Evolutionary conservation across 371 early-diverging fungal species (phyloP).

Genomic region (Phascolomyces articulosus): DNA sequence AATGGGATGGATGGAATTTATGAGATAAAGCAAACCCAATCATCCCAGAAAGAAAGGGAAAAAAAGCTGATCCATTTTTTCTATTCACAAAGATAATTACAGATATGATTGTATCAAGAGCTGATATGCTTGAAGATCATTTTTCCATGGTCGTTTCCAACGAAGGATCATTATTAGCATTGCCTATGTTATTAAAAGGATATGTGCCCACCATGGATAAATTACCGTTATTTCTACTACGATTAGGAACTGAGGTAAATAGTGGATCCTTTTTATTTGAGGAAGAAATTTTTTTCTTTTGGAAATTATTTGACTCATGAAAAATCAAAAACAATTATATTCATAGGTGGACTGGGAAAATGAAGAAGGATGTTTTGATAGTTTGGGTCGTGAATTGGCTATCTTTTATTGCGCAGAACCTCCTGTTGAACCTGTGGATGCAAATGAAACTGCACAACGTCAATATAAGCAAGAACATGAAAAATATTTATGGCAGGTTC

Average conservation of each 20-base stretch:
- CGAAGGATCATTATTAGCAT: constrained; percentile 58
- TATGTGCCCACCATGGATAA: constrained; percentile 84
- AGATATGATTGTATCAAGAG: not conserved
- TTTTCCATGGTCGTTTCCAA: constrained; percentile 75
- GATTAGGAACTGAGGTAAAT: constrained; percentile 78
- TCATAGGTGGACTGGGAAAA: constrained; percentile 79
- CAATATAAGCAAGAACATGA: constrained; percentile 27
- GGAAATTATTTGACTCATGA: too few relatives aligned
- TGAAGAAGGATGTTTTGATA: constrained; percentile 82
- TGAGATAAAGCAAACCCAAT: too few relatives aligned
- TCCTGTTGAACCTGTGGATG: constrained; percentile 31
- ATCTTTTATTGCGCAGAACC: constrained; percentile 80
- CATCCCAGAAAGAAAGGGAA: not conserved
- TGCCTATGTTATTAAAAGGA: constrained; percentile 81
- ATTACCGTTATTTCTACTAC: constrained; percentile 80
- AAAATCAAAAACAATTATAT: not conserved
- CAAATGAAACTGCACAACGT: constrained; percentile 8
- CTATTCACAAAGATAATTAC: not conserved
- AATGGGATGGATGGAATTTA: not conserved
- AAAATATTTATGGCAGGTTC: constrained; percentile 61
- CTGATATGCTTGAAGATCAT: constrained; percentile 78
- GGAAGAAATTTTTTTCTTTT: too few relatives aligned
- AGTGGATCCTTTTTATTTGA: too few relatives aligned
- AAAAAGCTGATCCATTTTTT: not conserved
- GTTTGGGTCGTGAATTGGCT: constrained; percentile 73